These are phyloP conservation scores for Phytophthora agathidicida DNA, from an alignment of 352 stramenopile genomes.

Conservation along the genomic window DNA sequence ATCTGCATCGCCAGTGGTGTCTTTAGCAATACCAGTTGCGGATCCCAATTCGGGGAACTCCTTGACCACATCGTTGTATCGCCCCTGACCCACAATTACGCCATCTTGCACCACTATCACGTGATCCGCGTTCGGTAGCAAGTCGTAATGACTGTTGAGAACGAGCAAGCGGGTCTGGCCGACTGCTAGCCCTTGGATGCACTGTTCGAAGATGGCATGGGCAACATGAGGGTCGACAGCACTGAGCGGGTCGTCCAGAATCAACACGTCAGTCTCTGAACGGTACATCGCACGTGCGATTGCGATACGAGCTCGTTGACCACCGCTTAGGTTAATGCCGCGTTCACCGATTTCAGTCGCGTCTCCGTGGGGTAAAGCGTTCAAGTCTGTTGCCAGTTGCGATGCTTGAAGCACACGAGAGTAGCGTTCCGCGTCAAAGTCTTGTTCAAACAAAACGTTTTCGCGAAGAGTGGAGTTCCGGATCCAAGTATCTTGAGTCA, in stretches of 20 bases:
- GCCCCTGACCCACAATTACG: slow-evolving; percentile 71
- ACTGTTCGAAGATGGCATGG: slow-evolving; percentile 91
- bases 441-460: no score
- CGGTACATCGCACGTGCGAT: slow-evolving; percentile 92
- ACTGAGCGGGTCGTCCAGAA: slow-evolving; percentile 95
- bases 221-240: slow-evolving; percentile 96
- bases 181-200: slow-evolving; percentile 67
- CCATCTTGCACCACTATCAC: slow-evolving; percentile 78
- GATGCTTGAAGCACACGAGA: no score
- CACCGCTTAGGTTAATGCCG: slow-evolving; percentile 61
- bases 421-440: no score
- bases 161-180: slow-evolving; percentile 88
- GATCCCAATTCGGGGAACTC: slow-evolving; percentile 17
- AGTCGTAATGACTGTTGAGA: slow-evolving; percentile 92
- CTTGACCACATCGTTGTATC: slow-evolving; percentile 39
- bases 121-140: slow-evolving; percentile 60
- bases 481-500: no score
- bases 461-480: no score
- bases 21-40: neutral
- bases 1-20: no score
- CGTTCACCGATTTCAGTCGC: slow-evolving; percentile 59
- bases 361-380: no score
- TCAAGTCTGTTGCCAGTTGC: no score
- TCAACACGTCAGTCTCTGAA: slow-evolving; percentile 85
- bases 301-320: slow-evolving; percentile 72